Evolutionary conservation across 768 basidiomycete species (phyloP).

Genomic region (Leccinum subtestaceum): DNA sequence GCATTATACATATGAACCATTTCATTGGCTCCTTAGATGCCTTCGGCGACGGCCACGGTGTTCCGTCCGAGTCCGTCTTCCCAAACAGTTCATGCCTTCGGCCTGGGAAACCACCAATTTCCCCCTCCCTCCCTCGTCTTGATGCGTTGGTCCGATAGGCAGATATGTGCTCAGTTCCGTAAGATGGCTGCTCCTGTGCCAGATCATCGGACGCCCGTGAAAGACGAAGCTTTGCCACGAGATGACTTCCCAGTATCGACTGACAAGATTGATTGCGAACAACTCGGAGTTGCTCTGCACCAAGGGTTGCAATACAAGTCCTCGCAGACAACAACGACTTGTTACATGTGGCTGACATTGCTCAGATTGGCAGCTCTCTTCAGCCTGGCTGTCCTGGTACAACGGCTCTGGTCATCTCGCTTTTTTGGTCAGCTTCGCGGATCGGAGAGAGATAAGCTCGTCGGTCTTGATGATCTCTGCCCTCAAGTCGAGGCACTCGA

Average conservation of each 20-base stretch:
- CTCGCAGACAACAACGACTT: background rate
- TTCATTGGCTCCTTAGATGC: no score
- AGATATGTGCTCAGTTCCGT: slow-evolving; percentile 6
- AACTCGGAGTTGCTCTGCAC: background rate
- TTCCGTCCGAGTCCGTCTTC: no score
- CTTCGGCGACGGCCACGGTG: background rate
- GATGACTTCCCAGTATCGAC: background rate
- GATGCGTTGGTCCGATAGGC: slow-evolving; percentile 8
- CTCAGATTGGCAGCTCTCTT: slow-evolving; percentile 8
- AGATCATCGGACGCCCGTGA: background rate
- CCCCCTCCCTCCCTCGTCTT: background rate
- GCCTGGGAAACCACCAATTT: background rate
- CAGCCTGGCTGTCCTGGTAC: slow-evolving; percentile 4
- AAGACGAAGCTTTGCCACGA: background rate
- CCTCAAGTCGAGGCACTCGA: slow-evolving; percentile 25
- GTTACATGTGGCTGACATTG: background rate
- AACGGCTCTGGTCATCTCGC: slow-evolving; percentile 3
- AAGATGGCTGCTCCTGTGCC: background rate
- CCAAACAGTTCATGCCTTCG: background rate
- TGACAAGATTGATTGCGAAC: slow-evolving; percentile 16
- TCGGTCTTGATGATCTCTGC: slow-evolving; percentile 19
- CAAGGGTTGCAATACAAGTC: background rate
- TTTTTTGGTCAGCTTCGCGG: background rate
- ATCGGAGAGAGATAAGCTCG: background rate
- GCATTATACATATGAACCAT: no score